Percentiles rank a stretch among this genome's conserved stretches.
phyloP scores from a whole-genome alignment of 495 filamentous ascomycete species.

The Penicillium nucicola region DNA sequence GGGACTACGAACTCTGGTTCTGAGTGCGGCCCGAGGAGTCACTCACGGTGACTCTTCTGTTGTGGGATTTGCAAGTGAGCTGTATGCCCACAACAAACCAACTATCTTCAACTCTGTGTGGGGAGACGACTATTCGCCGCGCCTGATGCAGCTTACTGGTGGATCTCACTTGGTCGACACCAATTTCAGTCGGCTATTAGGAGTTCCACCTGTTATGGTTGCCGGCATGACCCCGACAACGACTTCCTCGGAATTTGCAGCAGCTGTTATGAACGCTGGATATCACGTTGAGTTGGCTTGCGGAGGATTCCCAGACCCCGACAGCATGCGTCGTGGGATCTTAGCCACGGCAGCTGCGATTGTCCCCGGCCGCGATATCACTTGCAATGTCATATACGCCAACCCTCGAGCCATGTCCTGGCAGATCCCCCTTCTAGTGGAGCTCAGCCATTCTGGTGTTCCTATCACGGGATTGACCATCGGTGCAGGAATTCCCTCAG shows the following conservation, averaged over 20 bases:
- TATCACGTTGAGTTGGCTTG: constrained; percentile 39
- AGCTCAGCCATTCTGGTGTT: constrained; percentile 19
- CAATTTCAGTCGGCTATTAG: constrained; percentile 31
- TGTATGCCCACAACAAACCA: background rate
- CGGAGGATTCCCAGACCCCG: constrained; percentile 31
- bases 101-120: constrained; percentile 3
- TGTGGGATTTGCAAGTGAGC: background rate
- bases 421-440: constrained; percentile 31
- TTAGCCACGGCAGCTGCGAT: constrained; percentile 21
- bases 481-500: constrained; percentile 88
- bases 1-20: background rate
- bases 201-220: constrained; percentile 35
- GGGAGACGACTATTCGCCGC: constrained; percentile 22
- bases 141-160: constrained; percentile 8
- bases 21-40: background rate
- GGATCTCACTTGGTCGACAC: constrained; percentile 23
- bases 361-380: constrained; percentile 31
- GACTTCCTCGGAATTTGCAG: constrained; percentile 34
- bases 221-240: constrained; percentile 47
- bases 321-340: constrained; percentile 29
- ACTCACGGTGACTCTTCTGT: background rate
- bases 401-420: constrained; percentile 33
- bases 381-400: constrained; percentile 39
- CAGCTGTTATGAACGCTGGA: constrained; percentile 36
- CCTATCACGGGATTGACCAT: constrained; percentile 60